A percentile compares a stretch with the other conserved stretches of the same genome.
These are phyloP conservation scores for Crithidia mellificae DNA, from an alignment of 208 protist genomes.

Conservation along the genomic window DNA sequence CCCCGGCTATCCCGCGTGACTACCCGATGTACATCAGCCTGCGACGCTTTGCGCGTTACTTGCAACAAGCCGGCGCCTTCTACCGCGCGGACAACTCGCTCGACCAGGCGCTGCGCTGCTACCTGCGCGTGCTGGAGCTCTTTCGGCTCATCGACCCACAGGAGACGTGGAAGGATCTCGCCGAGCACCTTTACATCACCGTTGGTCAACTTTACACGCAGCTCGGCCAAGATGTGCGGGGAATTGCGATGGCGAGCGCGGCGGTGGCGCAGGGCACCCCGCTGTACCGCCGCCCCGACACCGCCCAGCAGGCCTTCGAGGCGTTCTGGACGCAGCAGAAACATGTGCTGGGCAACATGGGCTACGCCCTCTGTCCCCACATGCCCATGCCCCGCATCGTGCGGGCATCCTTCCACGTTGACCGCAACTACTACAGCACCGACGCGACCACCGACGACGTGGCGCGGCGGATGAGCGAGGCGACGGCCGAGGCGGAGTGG, in stretches of 20 bases:
- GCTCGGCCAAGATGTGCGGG: constrained; percentile 60
- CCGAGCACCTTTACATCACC: constrained; percentile 60
- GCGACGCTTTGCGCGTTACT: constrained; percentile 51
- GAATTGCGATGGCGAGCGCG: constrained; percentile 49
- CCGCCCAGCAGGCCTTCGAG: constrained; percentile 43
- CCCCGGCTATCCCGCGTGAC: constrained; percentile 44
- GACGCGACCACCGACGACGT: constrained; percentile 48
- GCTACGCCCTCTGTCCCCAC: constrained; percentile 68
- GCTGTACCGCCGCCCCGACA: constrained; percentile 47
- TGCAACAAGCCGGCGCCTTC: constrained; percentile 53
- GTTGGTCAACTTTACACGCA: constrained; percentile 60
- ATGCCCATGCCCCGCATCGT: constrained; percentile 70
- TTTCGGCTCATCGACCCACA: constrained; percentile 47
- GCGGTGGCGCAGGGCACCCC: constrained; percentile 59
- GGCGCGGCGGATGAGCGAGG: constrained; percentile 41
- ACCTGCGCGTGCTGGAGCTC: constrained; percentile 63
- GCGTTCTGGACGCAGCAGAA: constrained; percentile 56
- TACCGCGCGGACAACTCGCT: constrained; percentile 51
- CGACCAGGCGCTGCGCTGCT: constrained; percentile 67
- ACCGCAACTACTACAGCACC: constrained; percentile 56
- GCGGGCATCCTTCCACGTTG: constrained; percentile 50
- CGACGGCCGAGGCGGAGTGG: constrained; percentile 62
- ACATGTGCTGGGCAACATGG: constrained; percentile 45
- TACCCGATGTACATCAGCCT: constrained; percentile 50
- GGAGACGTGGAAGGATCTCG: constrained; percentile 53